Percentiles rank a stretch among this genome's conserved stretches.
Conservation (phyloP, 345 rosid genomes). For the Salix arbutifolia region DNA sequence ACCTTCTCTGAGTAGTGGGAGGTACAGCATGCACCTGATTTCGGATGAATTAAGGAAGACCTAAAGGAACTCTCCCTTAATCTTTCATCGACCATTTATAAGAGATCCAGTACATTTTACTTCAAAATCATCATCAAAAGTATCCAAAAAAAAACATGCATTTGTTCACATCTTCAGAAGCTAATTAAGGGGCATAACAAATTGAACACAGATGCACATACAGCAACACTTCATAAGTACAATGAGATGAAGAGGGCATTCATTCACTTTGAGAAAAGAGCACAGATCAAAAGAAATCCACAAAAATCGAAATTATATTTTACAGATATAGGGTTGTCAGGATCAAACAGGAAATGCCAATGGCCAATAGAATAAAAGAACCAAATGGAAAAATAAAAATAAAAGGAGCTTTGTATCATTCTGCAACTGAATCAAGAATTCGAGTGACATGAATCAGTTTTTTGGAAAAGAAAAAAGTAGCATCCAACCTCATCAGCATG, state of each 20-base stretch:
- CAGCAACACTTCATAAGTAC: background rate
- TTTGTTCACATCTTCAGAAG: background rate
- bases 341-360: constrained; percentile 15
- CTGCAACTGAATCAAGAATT: constrained; percentile 15
- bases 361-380: constrained; percentile 15
- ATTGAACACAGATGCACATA: background rate
- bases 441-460: constrained; percentile 11
- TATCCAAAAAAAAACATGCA: background rate
- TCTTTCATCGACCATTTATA: background rate
- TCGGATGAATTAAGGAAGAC: background rate
- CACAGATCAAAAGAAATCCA: background rate
- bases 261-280: background rate
- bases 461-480: background rate
- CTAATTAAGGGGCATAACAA: background rate
- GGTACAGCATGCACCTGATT: background rate
- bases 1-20: background rate
- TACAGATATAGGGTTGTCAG: constrained; percentile 17
- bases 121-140: background rate
- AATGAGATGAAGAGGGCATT: background rate
- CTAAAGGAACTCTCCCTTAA: background rate
- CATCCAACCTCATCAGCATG: constrained; percentile 53
- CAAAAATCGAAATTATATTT: constrained; percentile 7
- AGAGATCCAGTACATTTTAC: background rate
- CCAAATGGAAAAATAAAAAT: constrained; percentile 2
- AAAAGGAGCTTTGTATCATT: constrained; percentile 13